These are phyloP conservation scores for Penicillium psychrofluorescens DNA, from an alignment of 495 filamentous ascomycete species.

Conservation along the genomic window DNA sequence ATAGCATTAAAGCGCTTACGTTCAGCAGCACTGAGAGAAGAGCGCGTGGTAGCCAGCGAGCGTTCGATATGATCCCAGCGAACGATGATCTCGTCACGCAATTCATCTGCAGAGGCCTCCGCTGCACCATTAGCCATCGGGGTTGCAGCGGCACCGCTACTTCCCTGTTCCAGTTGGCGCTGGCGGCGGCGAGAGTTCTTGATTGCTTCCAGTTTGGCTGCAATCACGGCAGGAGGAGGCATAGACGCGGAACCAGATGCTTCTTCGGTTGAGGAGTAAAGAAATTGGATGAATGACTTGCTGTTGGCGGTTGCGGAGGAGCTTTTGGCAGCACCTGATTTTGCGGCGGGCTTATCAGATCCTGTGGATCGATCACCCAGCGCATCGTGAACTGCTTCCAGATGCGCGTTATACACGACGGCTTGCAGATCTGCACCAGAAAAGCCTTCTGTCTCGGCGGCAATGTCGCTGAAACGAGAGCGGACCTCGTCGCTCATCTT, in stretches of 20 bases:
- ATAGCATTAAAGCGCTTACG: constrained; percentile 65
- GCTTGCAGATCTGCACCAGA: constrained; percentile 93
- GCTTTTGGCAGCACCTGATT: constrained; percentile 19
- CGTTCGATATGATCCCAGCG: constrained; percentile 79
- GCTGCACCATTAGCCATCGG: constrained; percentile 20
- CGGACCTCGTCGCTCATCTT: constrained; percentile 55
- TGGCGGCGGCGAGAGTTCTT: constrained; percentile 59
- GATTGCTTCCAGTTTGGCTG: constrained; percentile 66
- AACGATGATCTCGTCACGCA: constrained; percentile 68
- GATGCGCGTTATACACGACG: constrained; percentile 89
- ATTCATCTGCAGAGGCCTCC: constrained; percentile 20
- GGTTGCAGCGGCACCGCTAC: constrained; percentile 12
- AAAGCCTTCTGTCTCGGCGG: constrained; percentile 76
- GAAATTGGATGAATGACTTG: constrained; percentile 68
- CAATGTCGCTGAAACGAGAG: constrained; percentile 54
- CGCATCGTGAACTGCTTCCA: constrained; percentile 93
- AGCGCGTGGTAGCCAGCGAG: constrained; percentile 67
- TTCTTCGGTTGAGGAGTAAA: constrained; percentile 58
- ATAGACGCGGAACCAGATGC: constrained; percentile 37
- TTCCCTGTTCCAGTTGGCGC: constrained; percentile 43
- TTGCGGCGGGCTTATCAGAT: constrained; percentile 27
- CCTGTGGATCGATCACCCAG: constrained; percentile 56
- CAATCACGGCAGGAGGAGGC: constrained; percentile 61
- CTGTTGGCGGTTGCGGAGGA: constrained; percentile 26
- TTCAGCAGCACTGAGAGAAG: constrained; percentile 76